These are phyloP conservation scores for Gossypium raimondii DNA, from an alignment of 345 rosid species.

Conservation along the genomic window DNA sequence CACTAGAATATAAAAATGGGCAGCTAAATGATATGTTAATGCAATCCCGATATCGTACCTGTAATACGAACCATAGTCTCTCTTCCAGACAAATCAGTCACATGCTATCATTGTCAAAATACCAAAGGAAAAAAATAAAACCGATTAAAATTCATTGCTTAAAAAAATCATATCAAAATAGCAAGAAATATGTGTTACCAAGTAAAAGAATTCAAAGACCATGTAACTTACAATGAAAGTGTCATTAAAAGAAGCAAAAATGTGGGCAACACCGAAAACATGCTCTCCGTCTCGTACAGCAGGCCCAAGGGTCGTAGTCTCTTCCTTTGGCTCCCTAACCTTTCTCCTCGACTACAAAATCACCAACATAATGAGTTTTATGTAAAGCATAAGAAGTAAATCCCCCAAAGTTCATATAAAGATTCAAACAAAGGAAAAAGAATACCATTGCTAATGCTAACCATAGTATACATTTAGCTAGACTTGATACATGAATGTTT, in stretches of 20 bases:
- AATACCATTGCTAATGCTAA: background rate
- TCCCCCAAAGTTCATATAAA: background rate
- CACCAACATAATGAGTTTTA: background rate
- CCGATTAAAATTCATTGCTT: background rate
- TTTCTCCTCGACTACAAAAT: conserved; percentile 56
- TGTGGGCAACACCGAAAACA: conserved; percentile 83
- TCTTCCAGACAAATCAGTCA: conserved; percentile 82
- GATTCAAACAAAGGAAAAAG: background rate
- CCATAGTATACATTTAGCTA: background rate
- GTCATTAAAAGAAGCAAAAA: conserved; percentile 85
- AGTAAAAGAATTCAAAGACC: background rate
- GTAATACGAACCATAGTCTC: conserved; percentile 60
- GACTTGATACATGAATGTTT: background rate
- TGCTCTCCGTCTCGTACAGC: conserved; percentile 34
- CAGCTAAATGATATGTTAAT: background rate
- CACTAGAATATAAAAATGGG: background rate
- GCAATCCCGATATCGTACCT: background rate
- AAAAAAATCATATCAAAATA: background rate
- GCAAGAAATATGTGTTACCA: background rate
- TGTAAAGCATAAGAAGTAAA: background rate
- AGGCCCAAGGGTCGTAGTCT: conserved; percentile 27
- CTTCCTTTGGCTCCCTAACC: conserved; percentile 79
- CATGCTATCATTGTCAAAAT: conserved; percentile 44
- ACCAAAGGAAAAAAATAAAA: background rate
- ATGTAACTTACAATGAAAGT: conserved; percentile 69